Evolutionary conservation across 169 alveolate species (phyloP), one percentile per base, ranked within the genome.

Genomic region (Babesia divergens): DNA sequence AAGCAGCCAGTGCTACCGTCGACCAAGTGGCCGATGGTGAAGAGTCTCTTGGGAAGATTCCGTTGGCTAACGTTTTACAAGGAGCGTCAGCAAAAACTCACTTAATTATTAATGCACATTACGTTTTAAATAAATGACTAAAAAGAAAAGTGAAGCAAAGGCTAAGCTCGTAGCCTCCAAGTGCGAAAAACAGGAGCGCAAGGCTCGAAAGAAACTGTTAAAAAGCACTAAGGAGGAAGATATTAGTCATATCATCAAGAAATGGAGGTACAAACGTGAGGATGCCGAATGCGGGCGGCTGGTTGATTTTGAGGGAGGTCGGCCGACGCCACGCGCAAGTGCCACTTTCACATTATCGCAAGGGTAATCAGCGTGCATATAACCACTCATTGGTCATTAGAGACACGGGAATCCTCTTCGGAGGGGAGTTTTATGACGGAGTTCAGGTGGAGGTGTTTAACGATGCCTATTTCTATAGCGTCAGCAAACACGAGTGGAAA

Each of bases 351-450:
- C 94, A 1, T 46, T 71, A 38, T 67, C 74, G 6, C 87, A 74
- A 55, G 82, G 77, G 84, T 88, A 82, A 29, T 55, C 24, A 34
- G 0, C 20, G 5, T 2, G 8, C 29, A 18, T 7, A 16, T n/a
- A 11, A 20, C 13, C 0, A 9, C 22, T 18, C 46, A 31, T 44
- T 34, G 32, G 16, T 50, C 22, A 26, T 31, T 82, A 89, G 93
- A 20, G 91, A 84, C 6, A 91, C 84, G 46, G 62, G 90, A 31
- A 65, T 94, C 44, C 67, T 94, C 71, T 94, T 94, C 69, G 97
- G 97, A 28, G 97, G 97, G 13, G 97, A 94, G 66, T 84, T 84
- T 62, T 93, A 86, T 60, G 93, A 93, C 62, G 96, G 95, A 31
- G 75, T 77, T 47, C 84, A 85, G 51, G 91, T 87, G 38, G 75